phyloP scores from a whole-genome alignment of 495 filamentous ascomycete species.

The Collariella sp. region DNA sequence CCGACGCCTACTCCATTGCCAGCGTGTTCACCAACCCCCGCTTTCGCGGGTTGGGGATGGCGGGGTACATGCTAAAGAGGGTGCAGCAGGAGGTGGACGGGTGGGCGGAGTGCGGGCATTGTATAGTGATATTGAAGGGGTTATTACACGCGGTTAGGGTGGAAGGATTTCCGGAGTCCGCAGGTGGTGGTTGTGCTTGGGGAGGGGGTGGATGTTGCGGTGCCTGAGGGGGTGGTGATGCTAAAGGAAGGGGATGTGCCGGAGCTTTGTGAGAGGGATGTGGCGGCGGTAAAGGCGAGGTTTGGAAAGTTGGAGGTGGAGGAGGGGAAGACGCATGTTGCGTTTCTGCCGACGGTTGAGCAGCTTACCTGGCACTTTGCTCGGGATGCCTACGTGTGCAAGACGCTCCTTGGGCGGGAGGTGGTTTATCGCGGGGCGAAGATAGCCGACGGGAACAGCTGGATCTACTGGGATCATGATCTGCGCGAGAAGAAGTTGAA shows the following conservation, averaged over 20 bases:
- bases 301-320: neutral
- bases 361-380: constrained; percentile 17
- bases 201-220: neutral
- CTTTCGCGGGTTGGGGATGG: constrained; percentile 14
- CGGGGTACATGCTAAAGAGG: constrained; percentile 9
- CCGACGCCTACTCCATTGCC: constrained; percentile 12
- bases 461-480: constrained; percentile 19
- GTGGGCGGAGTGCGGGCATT: constrained; percentile 7
- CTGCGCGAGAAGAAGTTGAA: constrained; percentile 19
- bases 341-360: constrained; percentile 6
- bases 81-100: constrained; percentile 9
- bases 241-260: neutral
- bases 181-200: constrained; percentile 1
- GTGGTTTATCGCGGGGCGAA: constrained; percentile 11
- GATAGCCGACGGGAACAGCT: neutral
- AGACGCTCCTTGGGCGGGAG: constrained; percentile 6
- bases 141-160: constrained; percentile 14
- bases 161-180: constrained; percentile 13
- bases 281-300: neutral
- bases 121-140: constrained; percentile 17
- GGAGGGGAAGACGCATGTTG: constrained; percentile 3
- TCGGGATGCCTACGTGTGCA: constrained; percentile 10
- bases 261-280: constrained; percentile 6
- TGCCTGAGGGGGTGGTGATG: neutral
- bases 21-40: constrained; percentile 17